phyloP scores from a whole-genome alignment of 768 basidiomycete genomes.

The Leccinellum luteum region DNA sequence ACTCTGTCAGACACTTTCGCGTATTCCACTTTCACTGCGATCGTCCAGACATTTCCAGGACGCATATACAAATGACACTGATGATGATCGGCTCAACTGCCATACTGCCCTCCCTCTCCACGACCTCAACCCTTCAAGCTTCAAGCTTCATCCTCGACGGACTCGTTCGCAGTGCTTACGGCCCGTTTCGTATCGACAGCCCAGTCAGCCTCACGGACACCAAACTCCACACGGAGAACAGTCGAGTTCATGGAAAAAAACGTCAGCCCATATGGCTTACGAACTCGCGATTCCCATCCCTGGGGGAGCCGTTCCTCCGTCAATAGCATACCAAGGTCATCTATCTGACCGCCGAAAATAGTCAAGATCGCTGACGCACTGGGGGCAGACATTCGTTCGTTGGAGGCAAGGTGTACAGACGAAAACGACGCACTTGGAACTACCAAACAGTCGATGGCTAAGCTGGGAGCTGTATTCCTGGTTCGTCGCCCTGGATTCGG shows the following conservation, averaged over 20 bases:
- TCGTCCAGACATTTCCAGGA: too few relatives aligned
- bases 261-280: constrained; percentile 57
- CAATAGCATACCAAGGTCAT: constrained; percentile 52
- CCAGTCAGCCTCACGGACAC: constrained; percentile 16
- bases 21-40: too few relatives aligned
- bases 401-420: background rate
- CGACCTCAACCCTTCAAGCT: background rate
- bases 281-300: constrained; percentile 67
- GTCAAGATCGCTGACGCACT: constrained; percentile 63
- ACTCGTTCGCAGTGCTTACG: background rate
- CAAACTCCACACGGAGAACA: constrained; percentile 4
- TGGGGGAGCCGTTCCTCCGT: constrained; percentile 66
- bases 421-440: constrained; percentile 53
- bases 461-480: constrained; percentile 50
- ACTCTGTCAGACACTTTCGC: too few relatives aligned
- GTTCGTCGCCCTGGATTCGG: constrained; percentile 52
- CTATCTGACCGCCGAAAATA: constrained; percentile 60
- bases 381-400: background rate
- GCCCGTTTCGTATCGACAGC: background rate
- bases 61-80: too few relatives aligned
- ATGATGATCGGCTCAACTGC: too few relatives aligned
- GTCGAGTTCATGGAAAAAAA: constrained; percentile 48
- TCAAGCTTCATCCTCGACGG: background rate
- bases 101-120: too few relatives aligned
- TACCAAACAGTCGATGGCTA: constrained; percentile 61